Base-by-base conservation (phyloP, 1,284 basidiomycete genomes). In the Boletus smithii region DNA sequence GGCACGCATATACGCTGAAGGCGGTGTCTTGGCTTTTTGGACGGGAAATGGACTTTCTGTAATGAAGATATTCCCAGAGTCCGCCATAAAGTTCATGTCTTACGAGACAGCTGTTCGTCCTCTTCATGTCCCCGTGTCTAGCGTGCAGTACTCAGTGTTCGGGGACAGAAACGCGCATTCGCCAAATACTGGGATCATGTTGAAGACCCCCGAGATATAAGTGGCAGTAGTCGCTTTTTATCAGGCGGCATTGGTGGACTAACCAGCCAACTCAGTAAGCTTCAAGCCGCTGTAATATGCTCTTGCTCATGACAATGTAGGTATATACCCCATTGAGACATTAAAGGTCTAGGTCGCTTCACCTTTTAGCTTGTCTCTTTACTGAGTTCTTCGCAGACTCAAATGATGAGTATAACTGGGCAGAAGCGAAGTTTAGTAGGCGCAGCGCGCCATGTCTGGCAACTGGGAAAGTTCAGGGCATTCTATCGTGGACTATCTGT, bases 241-340 rank as follows among this genome's bases (percentile, higher is more conserved):
- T 90, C 94, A 13, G 97, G 97, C 44, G 97, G 97, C 1, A 80
- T 99, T 33, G 97, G 95, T 41, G 97, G 97, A 38, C 88, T 99
- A 58, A 84, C 82, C 38, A 95, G 91, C 65, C 97, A 99, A 74
- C 79, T 99, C 31, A 83, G 88, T 88, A 57, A 66, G 83, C 70
- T 29, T 32, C 2, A 5, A n/a, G 24, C 22, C 2, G 29, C 30
- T 34, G 13, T 24, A 18, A 16, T 44, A 50, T 42, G 33, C 42
- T 42, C 34, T 37, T 45, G 40, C 48, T 58, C 46, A 57, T 31
- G 44, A n/a, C 18, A 3, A 33, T 50, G n/a, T 55, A 91, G 90
- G 84, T 57, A 93, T 93, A 69, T 91, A 91, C 68, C 91, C 91
- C 3, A 83, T 93, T 59, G 90, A 93, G 67, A 92, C 91, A 4